Conservation (phyloP, 2,329 filamentous ascomycete genomes). For the Beauveria pseudobassiana region DNA sequence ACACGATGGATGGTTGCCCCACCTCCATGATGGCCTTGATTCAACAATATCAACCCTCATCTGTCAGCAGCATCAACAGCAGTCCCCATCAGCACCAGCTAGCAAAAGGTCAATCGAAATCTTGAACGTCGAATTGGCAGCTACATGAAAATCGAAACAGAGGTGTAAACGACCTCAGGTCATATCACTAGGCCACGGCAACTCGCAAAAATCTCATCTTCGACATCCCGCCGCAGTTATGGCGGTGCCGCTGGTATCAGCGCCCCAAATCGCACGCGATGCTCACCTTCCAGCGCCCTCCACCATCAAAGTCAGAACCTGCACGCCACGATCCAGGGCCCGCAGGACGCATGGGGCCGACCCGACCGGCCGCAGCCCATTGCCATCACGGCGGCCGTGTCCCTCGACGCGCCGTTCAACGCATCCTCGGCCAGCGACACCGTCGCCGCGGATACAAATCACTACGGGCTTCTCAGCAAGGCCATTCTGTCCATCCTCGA, state of each 20-base stretch:
- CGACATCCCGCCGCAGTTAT: not conserved
- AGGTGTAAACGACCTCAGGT: too few relatives aligned
- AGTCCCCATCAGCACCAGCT: too few relatives aligned
- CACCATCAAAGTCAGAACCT: conserved; percentile 56
- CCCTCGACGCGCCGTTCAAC: conserved; percentile 47
- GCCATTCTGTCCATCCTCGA: conserved; percentile 43
- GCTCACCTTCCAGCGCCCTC: conserved; percentile 23
- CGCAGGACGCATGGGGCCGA: conserved; percentile 62
- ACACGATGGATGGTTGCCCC: too few relatives aligned
- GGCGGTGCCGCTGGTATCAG: not conserved
- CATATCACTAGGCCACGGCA: too few relatives aligned
- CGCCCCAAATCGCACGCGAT: not conserved
- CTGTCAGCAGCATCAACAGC: too few relatives aligned
- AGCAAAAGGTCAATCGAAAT: too few relatives aligned
- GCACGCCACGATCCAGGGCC: conserved; percentile 46
- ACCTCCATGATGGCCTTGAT: too few relatives aligned
- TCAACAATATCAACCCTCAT: too few relatives aligned
- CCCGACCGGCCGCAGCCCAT: conserved; percentile 51
- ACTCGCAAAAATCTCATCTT: not conserved
- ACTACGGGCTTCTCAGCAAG: conserved; percentile 68
- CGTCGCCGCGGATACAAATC: conserved; percentile 62
- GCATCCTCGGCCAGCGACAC: conserved; percentile 51
- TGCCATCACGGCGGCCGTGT: conserved; percentile 51
- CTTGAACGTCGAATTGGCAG: too few relatives aligned
- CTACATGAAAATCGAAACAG: too few relatives aligned